A percentile compares a stretch with the other conserved stretches of the same genome.
Evolutionary conservation across 2,329 filamentous ascomycete species (phyloP).

Genomic region (Neocucurbitaria cava): DNA sequence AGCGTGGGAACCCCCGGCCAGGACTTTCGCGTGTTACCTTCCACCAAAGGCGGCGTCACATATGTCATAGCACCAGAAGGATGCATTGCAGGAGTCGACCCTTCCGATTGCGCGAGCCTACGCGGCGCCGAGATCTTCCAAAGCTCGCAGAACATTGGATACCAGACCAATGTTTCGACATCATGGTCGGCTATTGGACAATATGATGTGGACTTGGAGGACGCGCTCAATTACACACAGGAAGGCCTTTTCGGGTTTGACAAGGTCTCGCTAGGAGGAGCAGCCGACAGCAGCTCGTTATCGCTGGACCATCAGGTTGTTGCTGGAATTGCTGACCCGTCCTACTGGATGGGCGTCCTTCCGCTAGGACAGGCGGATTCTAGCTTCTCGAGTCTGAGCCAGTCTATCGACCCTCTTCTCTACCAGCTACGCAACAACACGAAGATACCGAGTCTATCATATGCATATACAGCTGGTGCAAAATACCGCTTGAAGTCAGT

Average conservation of each 20-base stretch:
- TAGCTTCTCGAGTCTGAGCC: constrained; percentile 38
- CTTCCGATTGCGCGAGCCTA: constrained; percentile 34
- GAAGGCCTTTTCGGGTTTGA: constrained; percentile 44
- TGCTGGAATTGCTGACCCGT: constrained; percentile 34
- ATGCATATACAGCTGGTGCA: constrained; percentile 46
- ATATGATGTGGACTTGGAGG: constrained; percentile 40
- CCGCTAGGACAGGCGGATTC: constrained; percentile 38
- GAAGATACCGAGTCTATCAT: constrained; percentile 45
- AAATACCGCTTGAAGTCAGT: constrained; percentile 43
- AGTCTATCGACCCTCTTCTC: constrained; percentile 36
- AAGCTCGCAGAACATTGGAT: constrained; percentile 39
- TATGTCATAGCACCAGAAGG: constrained; percentile 44
- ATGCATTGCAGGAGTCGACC: constrained; percentile 38
- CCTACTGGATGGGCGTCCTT: constrained; percentile 42
- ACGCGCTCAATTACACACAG: constrained; percentile 34
- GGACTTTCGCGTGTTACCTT: constrained; percentile 46
- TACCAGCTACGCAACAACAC: constrained; percentile 34
- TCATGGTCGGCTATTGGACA: constrained; percentile 45
- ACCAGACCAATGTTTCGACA: constrained; percentile 36
- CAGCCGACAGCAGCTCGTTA: constrained; percentile 22
- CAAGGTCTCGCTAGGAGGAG: constrained; percentile 33
- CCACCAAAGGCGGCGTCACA: constrained; percentile 42
- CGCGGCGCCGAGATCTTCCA: constrained; percentile 42
- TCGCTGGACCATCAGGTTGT: constrained; percentile 39
- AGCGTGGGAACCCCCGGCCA: constrained; percentile 50